Evolutionary conservation across 306 rosid species (phyloP).

Genomic region (Citrullus amarus): DNA sequence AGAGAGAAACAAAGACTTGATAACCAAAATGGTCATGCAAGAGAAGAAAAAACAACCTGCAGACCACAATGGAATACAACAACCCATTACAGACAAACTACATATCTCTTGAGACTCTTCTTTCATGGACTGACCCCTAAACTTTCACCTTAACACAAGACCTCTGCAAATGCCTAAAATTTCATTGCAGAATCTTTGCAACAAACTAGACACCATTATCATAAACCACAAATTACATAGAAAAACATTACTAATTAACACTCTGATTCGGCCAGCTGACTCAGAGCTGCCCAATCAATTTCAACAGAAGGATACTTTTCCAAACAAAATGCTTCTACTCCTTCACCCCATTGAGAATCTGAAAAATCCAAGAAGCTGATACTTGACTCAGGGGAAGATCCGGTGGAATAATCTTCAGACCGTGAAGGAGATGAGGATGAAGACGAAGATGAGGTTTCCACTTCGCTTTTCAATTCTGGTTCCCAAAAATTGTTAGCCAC

Average conservation of each 20-base stretch:
- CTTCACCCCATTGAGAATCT: constrained; percentile 37
- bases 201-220: constrained; percentile 13
- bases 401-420: constrained; percentile 30
- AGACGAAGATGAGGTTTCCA: background rate
- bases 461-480: constrained; percentile 10
- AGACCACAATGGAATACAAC: constrained; percentile 4
- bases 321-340: constrained; percentile 29
- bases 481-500: background rate
- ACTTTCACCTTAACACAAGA: background rate
- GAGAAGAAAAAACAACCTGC: constrained; percentile 3
- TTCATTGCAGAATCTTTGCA: constrained; percentile 46
- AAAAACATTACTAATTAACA: background rate
- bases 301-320: constrained; percentile 81
- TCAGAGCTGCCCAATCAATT: constrained; percentile 72
- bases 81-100: background rate
- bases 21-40: constrained; percentile 5
- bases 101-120: background rate
- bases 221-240: background rate
- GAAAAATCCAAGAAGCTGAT: constrained; percentile 43
- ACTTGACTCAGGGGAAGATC: constrained; percentile 56
- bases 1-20: background rate
- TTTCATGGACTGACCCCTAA: constrained; percentile 11
- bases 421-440: constrained; percentile 19
- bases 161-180: constrained; percentile 68
- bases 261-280: background rate